These are phyloP conservation scores for Hyphopichia pseudoburtonii DNA, from an alignment of 1,139 yeast species.

Conservation along the genomic window DNA sequence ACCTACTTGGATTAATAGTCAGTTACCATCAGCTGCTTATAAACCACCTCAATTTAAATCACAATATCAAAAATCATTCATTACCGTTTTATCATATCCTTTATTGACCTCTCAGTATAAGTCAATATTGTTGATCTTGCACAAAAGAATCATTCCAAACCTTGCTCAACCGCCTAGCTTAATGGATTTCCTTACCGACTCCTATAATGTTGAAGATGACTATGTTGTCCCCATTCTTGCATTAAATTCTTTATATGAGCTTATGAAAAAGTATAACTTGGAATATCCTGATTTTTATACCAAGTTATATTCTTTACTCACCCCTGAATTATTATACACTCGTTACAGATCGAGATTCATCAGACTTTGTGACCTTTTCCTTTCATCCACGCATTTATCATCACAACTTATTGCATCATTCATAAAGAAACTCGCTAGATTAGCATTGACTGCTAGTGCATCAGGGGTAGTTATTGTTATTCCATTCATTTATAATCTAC, in stretches of 20 bases:
- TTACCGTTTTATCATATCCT: slow-evolving; percentile 51
- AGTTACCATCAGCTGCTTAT: slow-evolving; percentile 55
- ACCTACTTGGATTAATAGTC: slow-evolving; percentile 30
- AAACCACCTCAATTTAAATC: slow-evolving; percentile 60
- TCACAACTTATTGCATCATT: slow-evolving; percentile 84
- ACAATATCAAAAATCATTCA: slow-evolving; percentile 70
- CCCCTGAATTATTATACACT: slow-evolving; percentile 73
- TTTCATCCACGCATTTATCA: slow-evolving; percentile 86
- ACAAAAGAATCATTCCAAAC: slow-evolving; percentile 80
- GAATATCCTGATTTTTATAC: slow-evolving; percentile 91
- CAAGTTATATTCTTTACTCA: slow-evolving; percentile 77
- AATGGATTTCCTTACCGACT: slow-evolving; percentile 92
- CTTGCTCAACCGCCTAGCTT: slow-evolving; percentile 77
- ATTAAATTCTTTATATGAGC: slow-evolving; percentile 80
- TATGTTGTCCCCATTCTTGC: slow-evolving; percentile 77
- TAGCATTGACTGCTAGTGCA: slow-evolving; percentile 80
- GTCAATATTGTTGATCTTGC: slow-evolving; percentile 65
- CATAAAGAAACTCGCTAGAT: slow-evolving; percentile 75
- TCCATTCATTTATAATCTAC: slow-evolving; percentile 87
- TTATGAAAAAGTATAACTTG: slow-evolving; percentile 78
- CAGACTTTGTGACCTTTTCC: slow-evolving; percentile 80
- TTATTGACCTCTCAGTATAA: slow-evolving; percentile 64
- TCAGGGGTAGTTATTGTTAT: slow-evolving; percentile 83
- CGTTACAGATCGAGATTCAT: slow-evolving; percentile 84
- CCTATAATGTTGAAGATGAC: slow-evolving; percentile 63